A percentile compares a stretch with the other conserved stretches of the same genome.
Conservation (phyloP, 495 filamentous ascomycete genomes). For the Hypoxylon perforatum region DNA sequence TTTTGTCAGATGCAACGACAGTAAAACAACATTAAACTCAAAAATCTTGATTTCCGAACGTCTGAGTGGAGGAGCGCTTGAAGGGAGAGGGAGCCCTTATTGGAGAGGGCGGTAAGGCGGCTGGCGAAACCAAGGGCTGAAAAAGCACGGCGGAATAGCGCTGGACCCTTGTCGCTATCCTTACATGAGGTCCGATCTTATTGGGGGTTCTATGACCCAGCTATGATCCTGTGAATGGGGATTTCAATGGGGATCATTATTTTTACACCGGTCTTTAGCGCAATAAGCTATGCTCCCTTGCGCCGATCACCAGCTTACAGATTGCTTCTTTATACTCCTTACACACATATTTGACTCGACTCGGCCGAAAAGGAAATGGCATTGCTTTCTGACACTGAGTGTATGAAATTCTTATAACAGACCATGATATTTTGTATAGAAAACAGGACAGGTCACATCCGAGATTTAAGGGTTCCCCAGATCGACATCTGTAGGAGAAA, state of each 20-base stretch:
- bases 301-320: too few relatives aligned
- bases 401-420: too few relatives aligned
- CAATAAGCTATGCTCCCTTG: too few relatives aligned
- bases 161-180: constrained; percentile 18
- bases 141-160: constrained; percentile 3
- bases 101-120: neutral
- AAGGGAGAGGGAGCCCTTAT: constrained; percentile 14
- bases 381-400: too few relatives aligned
- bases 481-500: too few relatives aligned
- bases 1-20: neutral
- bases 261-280: too few relatives aligned
- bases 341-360: too few relatives aligned
- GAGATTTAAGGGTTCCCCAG: too few relatives aligned
- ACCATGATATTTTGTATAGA: too few relatives aligned
- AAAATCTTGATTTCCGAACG: constrained; percentile 5
- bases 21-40: neutral
- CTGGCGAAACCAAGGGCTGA: constrained; percentile 22
- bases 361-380: too few relatives aligned
- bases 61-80: neutral
- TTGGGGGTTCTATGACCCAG: constrained; percentile 35
- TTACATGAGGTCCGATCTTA: constrained; percentile 27
- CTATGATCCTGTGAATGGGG: constrained; percentile 29
- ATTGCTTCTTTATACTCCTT: too few relatives aligned
- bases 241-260: constrained; percentile 7
- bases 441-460: too few relatives aligned